Percentiles rank a stretch among this genome's conserved stretches.
phyloP scores from a whole-genome alignment of 257 asterid species.

The Jacaranda copaia region DNA sequence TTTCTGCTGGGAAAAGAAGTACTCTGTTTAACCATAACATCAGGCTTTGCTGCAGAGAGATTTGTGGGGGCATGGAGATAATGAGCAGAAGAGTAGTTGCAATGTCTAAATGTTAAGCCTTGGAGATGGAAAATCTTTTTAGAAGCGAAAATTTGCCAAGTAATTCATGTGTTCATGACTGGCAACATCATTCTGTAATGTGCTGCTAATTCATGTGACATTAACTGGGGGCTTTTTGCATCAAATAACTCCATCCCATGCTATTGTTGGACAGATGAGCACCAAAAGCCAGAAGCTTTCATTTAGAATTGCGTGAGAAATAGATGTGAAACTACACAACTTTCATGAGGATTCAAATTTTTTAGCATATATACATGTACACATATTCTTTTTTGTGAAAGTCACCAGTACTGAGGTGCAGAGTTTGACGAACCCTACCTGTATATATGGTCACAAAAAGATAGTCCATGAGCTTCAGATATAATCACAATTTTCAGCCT shows the following conservation, averaged over 20 bases:
- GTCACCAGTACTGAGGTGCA: too few relatives aligned
- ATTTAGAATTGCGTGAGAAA: slow-evolving; percentile 16
- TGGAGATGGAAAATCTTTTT: neutral
- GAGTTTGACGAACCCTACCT: too few relatives aligned
- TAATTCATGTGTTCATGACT: neutral
- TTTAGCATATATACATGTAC: neutral
- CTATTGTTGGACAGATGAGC: neutral
- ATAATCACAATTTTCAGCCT: neutral
- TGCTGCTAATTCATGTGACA: slow-evolving; percentile 31
- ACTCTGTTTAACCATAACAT: slow-evolving; percentile 24
- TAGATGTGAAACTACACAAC: slow-evolving; percentile 18
- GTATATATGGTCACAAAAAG: too few relatives aligned
- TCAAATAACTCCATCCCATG: neutral
- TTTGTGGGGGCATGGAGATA: slow-evolving; percentile 5
- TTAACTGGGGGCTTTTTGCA: neutral
- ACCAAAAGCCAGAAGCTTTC: neutral
- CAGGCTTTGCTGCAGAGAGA: neutral
- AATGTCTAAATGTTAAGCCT: neutral
- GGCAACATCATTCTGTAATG: neutral
- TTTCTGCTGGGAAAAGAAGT: slow-evolving; percentile 4
- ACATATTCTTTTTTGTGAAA: too few relatives aligned
- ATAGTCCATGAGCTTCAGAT: too few relatives aligned
- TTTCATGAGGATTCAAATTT: slow-evolving; percentile 22
- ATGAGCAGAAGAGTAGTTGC: neutral
- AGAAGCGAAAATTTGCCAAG: neutral